Evolutionary conservation across 768 basidiomycete species (phyloP), one percentile per base, ranked within the genome.

Genomic region (Leccinum variicolor): DNA sequence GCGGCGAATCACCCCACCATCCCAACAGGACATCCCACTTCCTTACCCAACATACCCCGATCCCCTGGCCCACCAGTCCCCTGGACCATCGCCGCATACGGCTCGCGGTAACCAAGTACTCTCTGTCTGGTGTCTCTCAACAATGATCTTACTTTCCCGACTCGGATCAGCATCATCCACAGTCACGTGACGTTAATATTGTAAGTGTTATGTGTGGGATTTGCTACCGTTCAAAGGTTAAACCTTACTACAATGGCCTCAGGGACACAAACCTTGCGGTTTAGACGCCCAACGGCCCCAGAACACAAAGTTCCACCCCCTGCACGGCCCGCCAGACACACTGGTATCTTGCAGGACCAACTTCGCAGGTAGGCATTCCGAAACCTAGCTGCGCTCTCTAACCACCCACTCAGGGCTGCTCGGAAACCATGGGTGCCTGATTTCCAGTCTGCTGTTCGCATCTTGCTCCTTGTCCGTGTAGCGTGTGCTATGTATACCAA

Each of bases 401-500:
- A 52, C 53, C 21, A 47, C 11, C 17, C 29, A 6, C 53, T 17
- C 53, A 90, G 88, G 68, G 73, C 88, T 34, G 83, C 86, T 62
- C 82, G 84, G 50, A 82, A 84, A 36, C 92, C 93, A 81, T 93
- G 92, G 87, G 82, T 82, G 51, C 96, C 97, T 49, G 83, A 85
- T 60, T 89, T 94, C 66, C 88, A 86, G 34, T 76, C 90, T 6
- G 97, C 94, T 5, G 77, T 98, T 59, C 85, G 95, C 50, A 81
- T 97, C 41, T 69, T 98, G 41, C 75, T 97, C 51, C 80, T 98
- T 15, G 67, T 97, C 17, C 84, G 97, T 19, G 80, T 94, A 29
- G 75, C 84, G 25, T 86, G 82, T 1, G 97, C 94, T 3, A 98
- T 99, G 94, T 98, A 98, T 69, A 84, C 90, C 13, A 93, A 93